Conservation (phyloP, 1,139 yeast species). For the Candida sp. region DNA sequence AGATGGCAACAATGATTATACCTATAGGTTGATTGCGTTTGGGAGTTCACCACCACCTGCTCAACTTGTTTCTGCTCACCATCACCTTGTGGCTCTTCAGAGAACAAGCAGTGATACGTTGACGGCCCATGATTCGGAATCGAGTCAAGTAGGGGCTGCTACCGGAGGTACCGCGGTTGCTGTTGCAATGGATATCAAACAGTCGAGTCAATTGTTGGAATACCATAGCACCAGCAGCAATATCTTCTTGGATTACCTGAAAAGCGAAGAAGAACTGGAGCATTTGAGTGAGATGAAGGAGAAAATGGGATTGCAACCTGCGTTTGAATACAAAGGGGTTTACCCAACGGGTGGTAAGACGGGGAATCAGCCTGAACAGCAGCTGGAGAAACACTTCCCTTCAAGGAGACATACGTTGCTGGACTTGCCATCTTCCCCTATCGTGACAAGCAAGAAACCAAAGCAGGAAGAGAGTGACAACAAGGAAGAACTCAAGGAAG, state of each 20-base stretch:
- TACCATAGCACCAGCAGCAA: constrained; percentile 4
- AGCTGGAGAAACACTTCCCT: not conserved
- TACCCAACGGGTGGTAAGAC: not conserved
- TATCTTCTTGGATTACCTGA: constrained; percentile 5
- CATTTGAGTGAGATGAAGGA: constrained; percentile 7
- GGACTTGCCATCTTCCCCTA: constrained; percentile 11
- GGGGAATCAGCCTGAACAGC: not conserved
- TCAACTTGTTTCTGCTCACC: not conserved
- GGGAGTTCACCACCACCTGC: constrained; percentile 4
- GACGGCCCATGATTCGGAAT: not conserved
- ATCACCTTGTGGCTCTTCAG: not conserved
- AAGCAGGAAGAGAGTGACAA: not conserved
- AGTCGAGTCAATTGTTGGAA: not conserved
- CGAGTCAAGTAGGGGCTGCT: not conserved
- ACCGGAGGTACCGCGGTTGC: not conserved
- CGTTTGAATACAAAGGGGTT: constrained; percentile 4
- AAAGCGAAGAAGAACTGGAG: constrained; percentile 2
- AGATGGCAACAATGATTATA: not conserved
- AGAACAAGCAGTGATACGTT: constrained; percentile 3
- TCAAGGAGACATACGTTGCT: not conserved
- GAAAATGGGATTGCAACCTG: constrained; percentile 9
- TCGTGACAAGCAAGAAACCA: not conserved
- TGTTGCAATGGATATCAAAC: not conserved
- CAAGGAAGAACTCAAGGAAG: not conserved
- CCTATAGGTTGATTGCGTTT: constrained; percentile 3